Base-by-base conservation (phyloP, 352 stramenopile species). In the Phytophthora pseudosyringae region DNA sequence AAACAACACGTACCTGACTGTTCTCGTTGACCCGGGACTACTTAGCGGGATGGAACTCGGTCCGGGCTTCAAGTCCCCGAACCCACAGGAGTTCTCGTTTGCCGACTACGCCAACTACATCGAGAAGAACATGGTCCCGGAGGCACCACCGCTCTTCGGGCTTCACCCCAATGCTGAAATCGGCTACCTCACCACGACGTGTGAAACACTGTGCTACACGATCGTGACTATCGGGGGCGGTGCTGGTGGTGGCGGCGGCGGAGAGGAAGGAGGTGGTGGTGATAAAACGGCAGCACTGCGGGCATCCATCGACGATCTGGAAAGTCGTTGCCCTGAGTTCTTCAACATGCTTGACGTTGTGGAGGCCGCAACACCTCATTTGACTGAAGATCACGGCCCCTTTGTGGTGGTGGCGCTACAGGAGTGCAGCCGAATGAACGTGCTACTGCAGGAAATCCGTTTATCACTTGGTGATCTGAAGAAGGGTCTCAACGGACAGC, bases 131-230 rank as follows among this genome's bases (percentile, higher is more conserved):
- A 93, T 99, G 78, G 94, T 97, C 18, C 64, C 84, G 0, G 96
- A 99, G 69, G 90, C 86, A 6, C 96, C 96, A 2, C 90, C 89
- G 26, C 84, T 98, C 46, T 99, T 98, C 55, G 94, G 96, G 0
- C 76, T 99, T 38, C 94, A 98, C 61, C 93, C 92, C 28, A 98
- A 98, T 64, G 94, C 95, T 29, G 96, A 99, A 75, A 98, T 98
- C 51, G 91, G 91, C 18, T 99, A 98, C 58, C 78, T 99, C 46
- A 98, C 93, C 4, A 97, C 91, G 15, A 97, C 84, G 25, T 97
- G 90, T 39, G 87, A 97, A 60, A 90, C 75, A 15, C 64, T 99
- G 11, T 98, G 97, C 73, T 94, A 97, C 67, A 97, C 93, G 13
- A 98, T 99, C 54, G 80, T 98, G 39, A 90, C 81, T 16, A 95